These are phyloP conservation scores for Firmiana major DNA, from an alignment of 345 rosid species.

Conservation along the genomic window DNA sequence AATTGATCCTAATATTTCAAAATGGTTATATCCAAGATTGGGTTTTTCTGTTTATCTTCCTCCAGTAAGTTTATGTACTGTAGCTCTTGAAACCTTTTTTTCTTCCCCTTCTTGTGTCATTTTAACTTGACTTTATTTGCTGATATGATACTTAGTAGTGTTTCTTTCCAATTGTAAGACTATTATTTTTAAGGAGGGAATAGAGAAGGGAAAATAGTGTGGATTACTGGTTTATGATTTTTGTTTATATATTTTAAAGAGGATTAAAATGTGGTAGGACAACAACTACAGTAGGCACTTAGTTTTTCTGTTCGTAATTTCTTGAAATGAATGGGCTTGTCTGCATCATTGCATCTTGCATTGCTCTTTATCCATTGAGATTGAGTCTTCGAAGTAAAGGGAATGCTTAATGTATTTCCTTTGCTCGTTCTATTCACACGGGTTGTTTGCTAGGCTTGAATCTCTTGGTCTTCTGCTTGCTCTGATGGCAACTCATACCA, in stretches of 20 bases:
- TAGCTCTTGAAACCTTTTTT: background rate
- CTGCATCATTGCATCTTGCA: too few relatives aligned
- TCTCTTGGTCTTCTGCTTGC: too few relatives aligned
- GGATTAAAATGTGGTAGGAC: background rate
- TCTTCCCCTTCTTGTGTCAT: background rate
- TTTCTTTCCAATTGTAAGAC: background rate
- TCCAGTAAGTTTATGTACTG: conserved; percentile 47
- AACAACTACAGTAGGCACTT: background rate
- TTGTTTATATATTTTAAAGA: background rate
- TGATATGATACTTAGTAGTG: background rate
- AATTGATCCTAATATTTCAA: conserved; percentile 57
- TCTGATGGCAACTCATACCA: too few relatives aligned
- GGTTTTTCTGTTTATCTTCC: conserved; percentile 61
- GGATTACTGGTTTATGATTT: background rate
- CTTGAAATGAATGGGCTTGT: background rate
- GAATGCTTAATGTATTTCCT: too few relatives aligned
- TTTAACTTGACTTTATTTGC: background rate
- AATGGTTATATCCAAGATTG: conserved; percentile 61
- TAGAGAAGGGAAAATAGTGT: background rate
- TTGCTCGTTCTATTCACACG: too few relatives aligned
- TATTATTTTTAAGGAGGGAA: background rate
- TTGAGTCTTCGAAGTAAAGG: too few relatives aligned
- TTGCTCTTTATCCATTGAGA: too few relatives aligned
- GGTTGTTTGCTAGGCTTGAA: too few relatives aligned
- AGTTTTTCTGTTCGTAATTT: background rate